phyloP scores from a whole-genome alignment of 495 filamentous ascomycete species.

The Penicillium salamii region DNA sequence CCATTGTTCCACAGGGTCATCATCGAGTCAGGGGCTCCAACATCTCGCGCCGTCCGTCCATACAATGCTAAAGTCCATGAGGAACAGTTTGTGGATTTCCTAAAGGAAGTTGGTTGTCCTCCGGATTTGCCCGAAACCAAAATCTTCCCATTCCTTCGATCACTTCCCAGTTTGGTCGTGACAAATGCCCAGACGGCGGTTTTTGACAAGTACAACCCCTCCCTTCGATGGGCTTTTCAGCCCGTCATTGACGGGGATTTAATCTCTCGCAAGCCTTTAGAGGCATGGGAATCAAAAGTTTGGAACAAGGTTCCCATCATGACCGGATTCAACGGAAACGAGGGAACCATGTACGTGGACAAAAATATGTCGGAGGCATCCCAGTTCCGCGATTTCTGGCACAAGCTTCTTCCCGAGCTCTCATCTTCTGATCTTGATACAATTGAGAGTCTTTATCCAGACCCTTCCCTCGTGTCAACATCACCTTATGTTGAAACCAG shows the following conservation, averaged over 20 bases:
- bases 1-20: conserved; percentile 60
- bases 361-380: conserved; percentile 34
- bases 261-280: conserved; percentile 55
- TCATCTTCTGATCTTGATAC: conserved; percentile 42
- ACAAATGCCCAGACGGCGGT: conserved; percentile 47
- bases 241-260: conserved; percentile 60
- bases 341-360: conserved; percentile 60
- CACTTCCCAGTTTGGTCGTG: conserved; percentile 43
- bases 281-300: conserved; percentile 49
- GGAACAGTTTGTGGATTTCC: conserved; percentile 57
- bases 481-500: conserved; percentile 40
- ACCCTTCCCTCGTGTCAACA: conserved; percentile 35
- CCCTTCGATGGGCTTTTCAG: conserved; percentile 65
- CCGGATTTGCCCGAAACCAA: conserved; percentile 34
- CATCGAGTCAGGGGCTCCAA: conserved; percentile 61
- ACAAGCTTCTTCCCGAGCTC: conserved; percentile 51
- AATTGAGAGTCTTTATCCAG: conserved; percentile 56
- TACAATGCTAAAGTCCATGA: conserved; percentile 57
- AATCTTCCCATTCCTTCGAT: conserved; percentile 51
- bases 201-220: conserved; percentile 51
- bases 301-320: conserved; percentile 60
- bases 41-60: conserved; percentile 57
- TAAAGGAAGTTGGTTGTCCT: conserved; percentile 41
- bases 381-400: conserved; percentile 56
- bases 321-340: conserved; percentile 65